Evolutionary conservation across 2,329 filamentous ascomycete genomes (phyloP).

Genomic region (Pyricularia sp.): DNA sequence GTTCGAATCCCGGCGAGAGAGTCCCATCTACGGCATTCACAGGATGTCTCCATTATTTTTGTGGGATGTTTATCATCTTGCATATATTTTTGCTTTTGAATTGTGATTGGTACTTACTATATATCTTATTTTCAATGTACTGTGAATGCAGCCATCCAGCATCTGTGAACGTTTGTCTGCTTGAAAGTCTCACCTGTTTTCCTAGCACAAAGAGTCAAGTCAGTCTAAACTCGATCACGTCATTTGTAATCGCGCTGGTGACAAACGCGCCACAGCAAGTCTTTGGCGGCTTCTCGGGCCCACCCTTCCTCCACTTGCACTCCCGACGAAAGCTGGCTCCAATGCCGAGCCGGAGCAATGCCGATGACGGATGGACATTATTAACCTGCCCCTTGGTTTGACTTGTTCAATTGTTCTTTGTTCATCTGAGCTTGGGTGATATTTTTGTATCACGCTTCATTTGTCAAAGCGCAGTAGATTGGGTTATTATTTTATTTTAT

Average conservation of each 20-base stretch:
- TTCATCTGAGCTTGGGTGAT: background rate
- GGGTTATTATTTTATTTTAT: background rate
- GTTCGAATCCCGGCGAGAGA: background rate
- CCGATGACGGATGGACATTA: background rate
- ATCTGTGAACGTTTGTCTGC: no score
- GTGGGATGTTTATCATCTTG: no score
- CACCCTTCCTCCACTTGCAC: background rate
- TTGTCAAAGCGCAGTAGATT: background rate
- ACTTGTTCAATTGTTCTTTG: background rate
- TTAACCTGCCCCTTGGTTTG: background rate
- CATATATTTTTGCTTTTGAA: no score
- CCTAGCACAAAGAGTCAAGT: background rate
- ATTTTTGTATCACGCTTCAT: background rate
- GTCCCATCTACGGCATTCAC: background rate
- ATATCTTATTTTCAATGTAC: no score
- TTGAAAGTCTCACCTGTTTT: background rate
- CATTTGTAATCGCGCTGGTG: background rate
- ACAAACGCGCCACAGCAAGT: background rate
- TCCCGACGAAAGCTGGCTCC: background rate
- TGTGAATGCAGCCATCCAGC: no score
- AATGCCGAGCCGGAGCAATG: background rate
- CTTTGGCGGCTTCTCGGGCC: background rate
- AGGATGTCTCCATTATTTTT: no score
- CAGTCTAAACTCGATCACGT: background rate
- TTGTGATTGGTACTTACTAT: no score